These are phyloP conservation scores for Eutypa lata DNA, from an alignment of 2,329 filamentous ascomycete genomes.

Conservation along the genomic window DNA sequence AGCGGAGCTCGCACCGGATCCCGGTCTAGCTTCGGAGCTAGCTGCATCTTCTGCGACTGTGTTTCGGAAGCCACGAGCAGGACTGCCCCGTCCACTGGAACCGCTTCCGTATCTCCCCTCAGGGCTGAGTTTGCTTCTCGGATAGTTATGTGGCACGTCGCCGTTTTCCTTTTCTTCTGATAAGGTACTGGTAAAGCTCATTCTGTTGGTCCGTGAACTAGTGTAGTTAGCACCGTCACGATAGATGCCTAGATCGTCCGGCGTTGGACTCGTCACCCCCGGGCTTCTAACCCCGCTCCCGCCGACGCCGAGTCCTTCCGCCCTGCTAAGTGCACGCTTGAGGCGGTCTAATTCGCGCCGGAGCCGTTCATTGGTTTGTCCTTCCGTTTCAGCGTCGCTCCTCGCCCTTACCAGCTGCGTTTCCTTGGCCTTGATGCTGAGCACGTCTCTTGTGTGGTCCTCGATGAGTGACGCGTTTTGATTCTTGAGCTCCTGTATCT, in stretches of 20 bases:
- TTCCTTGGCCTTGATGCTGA: slow-evolving; percentile 97
- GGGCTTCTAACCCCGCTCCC: slow-evolving; percentile 39
- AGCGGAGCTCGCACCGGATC: slow-evolving; percentile 15
- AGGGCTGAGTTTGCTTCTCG: slow-evolving; percentile 51
- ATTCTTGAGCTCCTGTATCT: slow-evolving; percentile 92
- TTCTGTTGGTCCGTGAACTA: slow-evolving; percentile 44
- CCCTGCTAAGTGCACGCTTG: slow-evolving; percentile 75
- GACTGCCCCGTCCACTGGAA: slow-evolving; percentile 58
- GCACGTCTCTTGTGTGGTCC: slow-evolving; percentile 90
- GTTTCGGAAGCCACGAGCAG: slow-evolving; percentile 52
- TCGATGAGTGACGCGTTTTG: slow-evolving; percentile 96
- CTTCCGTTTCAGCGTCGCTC: slow-evolving; percentile 84
- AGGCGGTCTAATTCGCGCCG: slow-evolving; percentile 86
- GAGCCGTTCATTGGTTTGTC: slow-evolving; percentile 80
- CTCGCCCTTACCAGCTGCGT: slow-evolving; percentile 91
- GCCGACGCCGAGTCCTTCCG: slow-evolving; percentile 46
- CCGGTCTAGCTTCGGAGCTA: slow-evolving; percentile 12
- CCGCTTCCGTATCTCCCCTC: slow-evolving; percentile 52
- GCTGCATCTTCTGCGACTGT: slow-evolving; percentile 24
- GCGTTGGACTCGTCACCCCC: slow-evolving; percentile 48
- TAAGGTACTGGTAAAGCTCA: slow-evolving; percentile 62
- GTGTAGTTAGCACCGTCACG: slow-evolving; percentile 44
- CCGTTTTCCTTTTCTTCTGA: slow-evolving; percentile 79
- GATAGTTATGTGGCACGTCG: slow-evolving; percentile 38
- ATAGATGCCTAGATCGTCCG: slow-evolving; percentile 60